phyloP scores from a whole-genome alignment of 306 rosid species.

The Medicago arabica region DNA sequence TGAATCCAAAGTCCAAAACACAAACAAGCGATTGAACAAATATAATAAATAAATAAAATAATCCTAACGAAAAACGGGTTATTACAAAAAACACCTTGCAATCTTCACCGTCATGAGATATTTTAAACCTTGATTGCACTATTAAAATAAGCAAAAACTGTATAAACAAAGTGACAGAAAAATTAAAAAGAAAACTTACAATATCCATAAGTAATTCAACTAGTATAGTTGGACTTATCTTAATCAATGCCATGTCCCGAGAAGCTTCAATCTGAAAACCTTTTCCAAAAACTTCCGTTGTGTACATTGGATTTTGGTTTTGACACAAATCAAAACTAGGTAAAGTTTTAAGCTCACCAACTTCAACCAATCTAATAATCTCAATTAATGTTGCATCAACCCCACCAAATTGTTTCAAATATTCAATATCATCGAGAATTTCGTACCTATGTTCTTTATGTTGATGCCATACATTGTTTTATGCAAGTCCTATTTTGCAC shows the following conservation, averaged over 20 bases:
- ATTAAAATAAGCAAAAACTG: no score
- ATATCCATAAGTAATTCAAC: constrained; percentile 62
- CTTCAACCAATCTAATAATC: constrained; percentile 55
- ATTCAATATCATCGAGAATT: constrained; percentile 41
- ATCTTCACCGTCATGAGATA: no score
- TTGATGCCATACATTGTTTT: constrained; percentile 46
- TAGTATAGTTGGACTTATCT: constrained; percentile 36
- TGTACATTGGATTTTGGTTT: background rate
- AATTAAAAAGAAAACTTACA: constrained; percentile 36
- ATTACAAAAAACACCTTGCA: no score
- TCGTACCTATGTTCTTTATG: constrained; percentile 32
- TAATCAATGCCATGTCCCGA: constrained; percentile 42
- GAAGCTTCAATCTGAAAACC: constrained; percentile 52
- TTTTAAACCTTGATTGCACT: no score
- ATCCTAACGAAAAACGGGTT: no score
- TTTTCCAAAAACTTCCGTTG: background rate
- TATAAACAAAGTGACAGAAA: background rate
- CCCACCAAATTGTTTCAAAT: constrained; percentile 47
- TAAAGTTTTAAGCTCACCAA: constrained; percentile 43
- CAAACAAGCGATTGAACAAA: no score
- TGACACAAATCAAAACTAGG: constrained; percentile 34
- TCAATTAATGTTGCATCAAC: constrained; percentile 43
- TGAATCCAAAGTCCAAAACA: no score
- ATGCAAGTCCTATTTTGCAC: constrained; percentile 29
- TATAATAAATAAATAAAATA: no score